A percentile compares a stretch with the other conserved stretches of the same genome.
These are phyloP conservation scores for Gastrolobium bilobum DNA, from an alignment of 306 rosid species.

Conservation along the genomic window DNA sequence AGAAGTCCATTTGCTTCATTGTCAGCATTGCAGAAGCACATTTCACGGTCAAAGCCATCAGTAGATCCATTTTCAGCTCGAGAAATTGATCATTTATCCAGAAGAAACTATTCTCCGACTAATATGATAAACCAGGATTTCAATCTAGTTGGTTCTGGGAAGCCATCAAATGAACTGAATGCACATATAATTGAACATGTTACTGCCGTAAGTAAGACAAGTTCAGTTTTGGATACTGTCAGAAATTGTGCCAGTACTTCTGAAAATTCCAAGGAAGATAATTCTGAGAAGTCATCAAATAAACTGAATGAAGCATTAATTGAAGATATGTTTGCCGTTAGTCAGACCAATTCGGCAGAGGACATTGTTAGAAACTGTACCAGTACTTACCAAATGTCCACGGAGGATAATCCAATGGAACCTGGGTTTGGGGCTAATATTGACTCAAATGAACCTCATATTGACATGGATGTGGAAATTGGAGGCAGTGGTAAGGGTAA, in stretches of 20 bases:
- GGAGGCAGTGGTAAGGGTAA: slow-evolving; percentile 45
- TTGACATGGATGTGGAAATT: slow-evolving; percentile 49
- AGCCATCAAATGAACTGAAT: slow-evolving; percentile 49
- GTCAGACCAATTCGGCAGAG: slow-evolving; percentile 42
- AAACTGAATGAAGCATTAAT: slow-evolving; percentile 40
- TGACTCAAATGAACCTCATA: slow-evolving; percentile 50
- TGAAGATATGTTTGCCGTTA: slow-evolving; percentile 43
- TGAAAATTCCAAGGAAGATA: slow-evolving; percentile 47
- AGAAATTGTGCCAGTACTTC: slow-evolving; percentile 32
- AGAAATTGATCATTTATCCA: slow-evolving; percentile 55
- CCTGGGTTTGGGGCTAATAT: slow-evolving; percentile 43
- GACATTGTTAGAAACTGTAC: slow-evolving; percentile 37
- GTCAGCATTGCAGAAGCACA: slow-evolving; percentile 58
- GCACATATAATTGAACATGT: slow-evolving; percentile 41
- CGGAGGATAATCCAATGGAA: slow-evolving; percentile 48
- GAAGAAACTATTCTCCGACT: slow-evolving; percentile 45
- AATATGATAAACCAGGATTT: slow-evolving; percentile 33
- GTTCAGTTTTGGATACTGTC: slow-evolving; percentile 44
- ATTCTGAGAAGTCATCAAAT: slow-evolving; percentile 38
- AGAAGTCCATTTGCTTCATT: slow-evolving; percentile 74
- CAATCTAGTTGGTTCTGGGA: slow-evolving; percentile 52
- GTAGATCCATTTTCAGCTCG: slow-evolving; percentile 71
- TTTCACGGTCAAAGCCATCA: slow-evolving; percentile 61
- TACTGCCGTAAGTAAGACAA: slow-evolving; percentile 38
- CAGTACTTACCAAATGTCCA: slow-evolving; percentile 39